Evolutionary conservation across 345 rosid genomes (phyloP).

Genomic region (Noccaea bulbosa): DNA sequence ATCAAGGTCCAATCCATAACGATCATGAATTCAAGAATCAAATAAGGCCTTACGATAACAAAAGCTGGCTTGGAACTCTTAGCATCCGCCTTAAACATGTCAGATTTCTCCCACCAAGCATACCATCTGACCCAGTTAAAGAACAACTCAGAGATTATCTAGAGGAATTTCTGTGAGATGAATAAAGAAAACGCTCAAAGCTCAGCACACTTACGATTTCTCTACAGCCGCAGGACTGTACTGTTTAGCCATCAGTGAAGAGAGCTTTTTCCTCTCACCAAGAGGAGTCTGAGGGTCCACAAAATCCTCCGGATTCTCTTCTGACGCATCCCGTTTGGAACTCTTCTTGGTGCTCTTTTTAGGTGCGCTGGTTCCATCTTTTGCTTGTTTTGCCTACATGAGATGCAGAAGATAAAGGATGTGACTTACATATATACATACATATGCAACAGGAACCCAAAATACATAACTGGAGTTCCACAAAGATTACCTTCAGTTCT

Average conservation of each 20-base stretch:
- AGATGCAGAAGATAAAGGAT: too few relatives aligned
- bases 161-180: not conserved
- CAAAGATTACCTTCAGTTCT: conserved; percentile 56
- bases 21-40: conserved; percentile 3
- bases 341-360: conserved; percentile 75
- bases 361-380: conserved; percentile 49
- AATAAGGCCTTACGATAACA: conserved; percentile 62
- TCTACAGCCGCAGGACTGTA: conserved; percentile 81
- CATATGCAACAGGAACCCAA: not conserved
- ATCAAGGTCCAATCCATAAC: conserved; percentile 2
- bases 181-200: not conserved
- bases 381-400: conserved; percentile 59
- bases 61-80: conserved; percentile 79
- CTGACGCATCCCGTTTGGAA: conserved; percentile 56
- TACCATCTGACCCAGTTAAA: conserved; percentile 71
- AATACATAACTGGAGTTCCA: not conserved
- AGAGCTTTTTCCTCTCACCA: conserved; percentile 82
- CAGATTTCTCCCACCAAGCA: conserved; percentile 87
- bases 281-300: conserved; percentile 72
- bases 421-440: too few relatives aligned
- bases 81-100: conserved; percentile 69
- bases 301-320: conserved; percentile 74
- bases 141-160: conserved; percentile 14
- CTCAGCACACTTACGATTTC: conserved; percentile 65
- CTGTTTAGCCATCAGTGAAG: conserved; percentile 85